Base-by-base conservation (phyloP, 1,284 basidiomycete genomes). In the Garcileccinum viscosum region DNA sequence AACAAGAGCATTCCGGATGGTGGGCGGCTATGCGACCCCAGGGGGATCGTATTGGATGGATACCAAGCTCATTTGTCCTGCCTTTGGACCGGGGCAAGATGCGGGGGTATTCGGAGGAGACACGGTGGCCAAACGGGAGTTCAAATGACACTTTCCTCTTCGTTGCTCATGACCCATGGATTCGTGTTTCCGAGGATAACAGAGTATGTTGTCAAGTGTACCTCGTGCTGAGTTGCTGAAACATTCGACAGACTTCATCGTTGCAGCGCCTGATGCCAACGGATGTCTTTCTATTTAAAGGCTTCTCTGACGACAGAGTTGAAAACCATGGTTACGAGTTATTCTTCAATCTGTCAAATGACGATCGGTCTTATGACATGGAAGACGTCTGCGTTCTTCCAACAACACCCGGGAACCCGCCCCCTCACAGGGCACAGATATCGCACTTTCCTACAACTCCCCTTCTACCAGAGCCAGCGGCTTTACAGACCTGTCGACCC, bases 1-100 rank as follows among this genome's bases (percentile, higher is more conserved):
- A 88, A 78, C 84, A 86, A 76, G 91, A 93, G 77, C 83, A 85
- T n/a, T 87, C 88, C 5, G 92, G 93, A 9, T 93, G 92, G 92
- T 93, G 91, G 91, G 92, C 90, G 35, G 93, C 92, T 37, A 85
- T 90, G 78, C 84, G 87, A n/a, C 81, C 80, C 12, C 84, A 85
- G 56, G 84, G 83, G 14, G 81, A 85, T 64, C 78, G 79, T 44
- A 84, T 92, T 56, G 91, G 92, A 63, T 94, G 93, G 92, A 88
- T 94, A 71, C 92, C 92, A 14, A 82, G 85, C 69, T 86, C 87
- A 1, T 90, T 86, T 74, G 86, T 90, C 4, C 78, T 76, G 62
- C 81, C 82, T 15, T 76, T 90, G 42, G 67, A 71, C 59, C 35
- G 60, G 17, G 59, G 47, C 40, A 63, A 56, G 60, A 33, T 67